Base-by-base conservation (phyloP, 2,329 filamentous ascomycete species). In the Aureobasidium namibiae region DNA sequence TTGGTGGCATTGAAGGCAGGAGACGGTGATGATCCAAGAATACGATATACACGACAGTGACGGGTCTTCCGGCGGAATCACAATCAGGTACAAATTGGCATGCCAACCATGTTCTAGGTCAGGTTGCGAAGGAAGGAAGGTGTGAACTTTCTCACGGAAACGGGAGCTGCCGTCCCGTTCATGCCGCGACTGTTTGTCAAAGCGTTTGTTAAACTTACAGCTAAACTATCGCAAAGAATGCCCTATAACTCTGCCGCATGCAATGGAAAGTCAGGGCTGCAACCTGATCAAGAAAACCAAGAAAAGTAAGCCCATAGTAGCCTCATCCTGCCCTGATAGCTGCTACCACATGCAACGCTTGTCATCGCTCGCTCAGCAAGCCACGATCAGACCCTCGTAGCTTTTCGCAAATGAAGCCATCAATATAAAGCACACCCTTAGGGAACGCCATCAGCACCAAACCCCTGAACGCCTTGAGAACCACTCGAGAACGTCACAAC, bases 221-320 rank as follows among this genome's bases (percentile, higher is more conserved):
- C 48, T 49, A 52, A 52, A 52, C 48, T 52, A 38, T 11, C 33
- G 18, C 33, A 39, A 42, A 42, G 24, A 31, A 42, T 41, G 50
- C 38, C 50, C 50, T 41, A 54, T 54, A 33, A 31, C 38, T 54
- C 31, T 31, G 29, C 50, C 50, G 38, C 36, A 54, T 54, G 36
- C 26, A 41, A 24, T 33, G 13, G 24, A 14, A 39, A 29, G 48
- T 7, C 38, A 16, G 38, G 50, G 50, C 50, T 42, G 21, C 48
- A 29, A 9, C 26, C 26, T 29, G 26, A 33, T 31, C 34, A 54
- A 54, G 29, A 53, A 29, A 42, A 18, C 18, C 18, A 39, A 42
- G 31, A 24, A 42, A 23, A 16, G 2, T 21, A 21, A 33, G 7
- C 38, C 42, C 50, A 26, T 10, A 42, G 26, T 29, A n/a, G 23